Evolutionary conservation across 805 yeast species (phyloP).

Genomic region (Tetrapisispora fleetii): DNA sequence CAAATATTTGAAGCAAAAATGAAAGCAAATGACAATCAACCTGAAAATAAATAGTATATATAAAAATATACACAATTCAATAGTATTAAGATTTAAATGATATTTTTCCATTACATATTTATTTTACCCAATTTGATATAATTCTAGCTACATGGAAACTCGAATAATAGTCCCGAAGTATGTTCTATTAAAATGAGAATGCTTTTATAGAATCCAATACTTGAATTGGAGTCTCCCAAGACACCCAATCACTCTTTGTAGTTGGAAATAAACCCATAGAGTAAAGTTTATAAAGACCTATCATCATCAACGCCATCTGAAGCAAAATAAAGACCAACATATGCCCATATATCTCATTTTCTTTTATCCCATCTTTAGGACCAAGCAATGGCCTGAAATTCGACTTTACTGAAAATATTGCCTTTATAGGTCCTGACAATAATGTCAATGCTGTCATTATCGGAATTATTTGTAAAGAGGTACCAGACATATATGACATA

Average conservation of each 20-base stretch:
- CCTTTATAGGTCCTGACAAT: conserved; percentile 66
- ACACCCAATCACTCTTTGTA: conserved; percentile 81
- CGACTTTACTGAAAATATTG: conserved; percentile 47
- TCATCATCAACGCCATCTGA: conserved; percentile 47
- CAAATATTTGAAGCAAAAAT: conserved; percentile 51
- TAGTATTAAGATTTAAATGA: not conserved
- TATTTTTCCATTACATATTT: not conserved
- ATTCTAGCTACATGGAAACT: not conserved
- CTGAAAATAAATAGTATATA: not conserved
- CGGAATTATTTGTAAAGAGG: conserved; percentile 79
- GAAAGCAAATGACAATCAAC: conserved; percentile 10
- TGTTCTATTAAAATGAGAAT: conserved; percentile 13
- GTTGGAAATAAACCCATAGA: conserved; percentile 88
- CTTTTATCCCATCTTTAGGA: conserved; percentile 5
- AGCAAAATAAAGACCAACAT: conserved; percentile 39
- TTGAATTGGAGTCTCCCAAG: conserved; percentile 53
- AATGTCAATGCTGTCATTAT: conserved; percentile 83
- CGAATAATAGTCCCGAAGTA: no score
- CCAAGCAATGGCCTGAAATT: conserved; percentile 44
- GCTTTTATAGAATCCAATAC: conserved; percentile 14
- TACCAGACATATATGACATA: conserved; percentile 91
- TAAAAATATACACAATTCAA: not conserved
- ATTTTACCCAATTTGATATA: not conserved
- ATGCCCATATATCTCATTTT: conserved; percentile 25
- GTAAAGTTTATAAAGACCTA: conserved; percentile 79